A percentile compares a stretch with the other conserved stretches of the same genome.
These are phyloP conservation scores for Forsythia viridissima DNA, from an alignment of 257 asterid genomes.

Conservation along the genomic window DNA sequence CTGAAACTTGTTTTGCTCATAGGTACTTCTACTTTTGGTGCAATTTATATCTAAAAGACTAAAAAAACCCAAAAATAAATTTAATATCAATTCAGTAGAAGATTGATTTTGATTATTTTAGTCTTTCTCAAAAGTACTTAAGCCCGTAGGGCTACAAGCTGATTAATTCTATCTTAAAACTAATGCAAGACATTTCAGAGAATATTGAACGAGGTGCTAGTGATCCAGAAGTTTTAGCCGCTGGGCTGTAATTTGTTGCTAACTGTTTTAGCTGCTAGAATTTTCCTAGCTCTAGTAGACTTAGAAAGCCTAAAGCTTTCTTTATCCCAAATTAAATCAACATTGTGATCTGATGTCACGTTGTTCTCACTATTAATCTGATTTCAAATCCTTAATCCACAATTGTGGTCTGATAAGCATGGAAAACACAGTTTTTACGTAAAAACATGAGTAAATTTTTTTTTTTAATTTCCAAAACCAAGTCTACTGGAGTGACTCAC, in stretches of 20 bases:
- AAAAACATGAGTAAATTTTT: neutral
- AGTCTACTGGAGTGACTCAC: neutral
- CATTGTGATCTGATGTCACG: too few relatives aligned
- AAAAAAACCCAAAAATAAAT: neutral
- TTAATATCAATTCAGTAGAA: neutral
- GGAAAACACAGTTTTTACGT: too few relatives aligned
- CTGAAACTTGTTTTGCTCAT: slow-evolving; percentile 89
- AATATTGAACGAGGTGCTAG: neutral
- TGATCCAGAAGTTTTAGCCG: neutral
- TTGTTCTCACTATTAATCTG: too few relatives aligned
- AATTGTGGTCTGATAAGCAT: too few relatives aligned
- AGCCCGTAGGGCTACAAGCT: neutral
- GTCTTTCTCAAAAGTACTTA: neutral
- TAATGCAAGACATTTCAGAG: neutral
- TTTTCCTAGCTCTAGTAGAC: neutral
- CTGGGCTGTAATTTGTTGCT: neutral
- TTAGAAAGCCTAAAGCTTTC: neutral
- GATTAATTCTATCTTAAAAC: neutral
- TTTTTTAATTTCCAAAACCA: neutral
- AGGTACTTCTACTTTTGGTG: slow-evolving; percentile 41
- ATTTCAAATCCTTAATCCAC: too few relatives aligned
- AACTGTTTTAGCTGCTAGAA: neutral
- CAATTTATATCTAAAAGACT: neutral
- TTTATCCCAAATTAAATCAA: neutral
- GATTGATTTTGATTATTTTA: neutral